Evolutionary conservation across 352 stramenopile species (phyloP), one percentile per base, ranked within the genome.

Genomic region (Phytopythium helicoides): DNA sequence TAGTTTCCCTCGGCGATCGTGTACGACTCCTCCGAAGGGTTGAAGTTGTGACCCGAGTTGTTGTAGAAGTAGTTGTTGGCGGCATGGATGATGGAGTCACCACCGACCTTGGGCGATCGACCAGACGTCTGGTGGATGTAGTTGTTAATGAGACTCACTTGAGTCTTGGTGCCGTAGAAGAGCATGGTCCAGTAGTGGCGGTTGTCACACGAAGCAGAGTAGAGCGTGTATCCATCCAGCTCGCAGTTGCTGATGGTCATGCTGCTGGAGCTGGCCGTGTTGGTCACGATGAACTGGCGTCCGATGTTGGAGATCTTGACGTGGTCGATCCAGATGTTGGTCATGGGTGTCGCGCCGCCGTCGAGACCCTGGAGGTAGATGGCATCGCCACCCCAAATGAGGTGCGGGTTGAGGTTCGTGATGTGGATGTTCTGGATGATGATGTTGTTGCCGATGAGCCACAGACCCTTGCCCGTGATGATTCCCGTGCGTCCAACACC

Each of bases 201-300:
- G 41, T 61, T 64, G 34, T 75, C 65, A 39, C 64, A 75, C 22
- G 62, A 66, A 1, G 70, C 53, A 9, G 67, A 78, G 49, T 64
- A 82, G n/a, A 52, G 19, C 2, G 71, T 79, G 26, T 62, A 42
- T 9, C 70, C 70, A 40, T 80, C 70, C 58, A 81, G 76, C 31
- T 81, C 63, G 40, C 56, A 75, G 64, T 79, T 77, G 57, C 66
- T 77, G 59, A 82, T 71, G 14, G 72, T 82, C 51, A 79, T 51
- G 19, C 60, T 73, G 26, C 62, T 58, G 3, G 56, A 50, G 14
- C 66, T 60, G 0, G 58, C 65, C 38, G 50, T 58, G 56, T 73
- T 60, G 6, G 66, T 79, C 0, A 54, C 64, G 21, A 82, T 41
- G 52, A 82, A 71, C 42, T 82, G 66, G 8, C 66, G 61, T 15